A percentile compares a stretch with the other conserved stretches of the same genome.
These are phyloP conservation scores for Adansonia madagascariensis DNA, from an alignment of 441 rosid genomes.

Conservation along the genomic window DNA sequence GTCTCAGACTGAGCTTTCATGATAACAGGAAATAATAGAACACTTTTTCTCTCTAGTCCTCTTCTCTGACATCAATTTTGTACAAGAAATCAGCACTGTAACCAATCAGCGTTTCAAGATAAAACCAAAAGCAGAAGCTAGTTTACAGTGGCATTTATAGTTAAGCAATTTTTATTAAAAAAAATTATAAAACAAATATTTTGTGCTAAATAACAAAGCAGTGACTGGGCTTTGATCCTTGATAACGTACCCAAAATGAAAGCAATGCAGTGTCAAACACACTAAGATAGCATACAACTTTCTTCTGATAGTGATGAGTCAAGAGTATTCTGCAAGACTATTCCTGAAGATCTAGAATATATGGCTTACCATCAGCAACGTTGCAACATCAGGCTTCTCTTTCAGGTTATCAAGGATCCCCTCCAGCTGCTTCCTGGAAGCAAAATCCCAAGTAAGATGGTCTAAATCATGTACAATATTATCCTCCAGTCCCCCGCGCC, in stretches of 20 bases:
- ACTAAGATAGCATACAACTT: neutral
- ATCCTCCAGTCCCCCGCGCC: neutral
- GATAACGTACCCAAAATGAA: slow-evolving; percentile 9
- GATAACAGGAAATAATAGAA: neutral
- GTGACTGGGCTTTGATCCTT: neutral
- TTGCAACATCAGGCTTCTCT: slow-evolving; percentile 96
- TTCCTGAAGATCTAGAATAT: neutral
- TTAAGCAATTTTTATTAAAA: slow-evolving; percentile 2
- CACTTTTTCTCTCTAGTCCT: neutral
- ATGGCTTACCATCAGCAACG: slow-evolving; percentile 70
- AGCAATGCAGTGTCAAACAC: slow-evolving; percentile 9
- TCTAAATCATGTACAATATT: neutral
- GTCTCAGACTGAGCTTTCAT: neutral
- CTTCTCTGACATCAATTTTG: slow-evolving; percentile 6
- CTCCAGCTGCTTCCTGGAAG: slow-evolving; percentile 89
- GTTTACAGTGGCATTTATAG: neutral
- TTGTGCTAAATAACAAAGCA: slow-evolving; percentile 8
- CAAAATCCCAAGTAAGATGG: slow-evolving; percentile 28
- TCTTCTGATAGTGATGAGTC: neutral
- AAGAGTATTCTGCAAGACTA: slow-evolving; percentile 4
- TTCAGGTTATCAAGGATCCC: slow-evolving; percentile 79
- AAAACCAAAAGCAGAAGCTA: slow-evolving; percentile 8
- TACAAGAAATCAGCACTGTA: neutral
- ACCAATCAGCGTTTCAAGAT: slow-evolving; percentile 18
- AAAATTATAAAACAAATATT: neutral